Evolutionary conservation across 2,329 filamentous ascomycete genomes (phyloP), one percentile per base, ranked within the genome.

Genomic region (Cladosporium sp.): DNA sequence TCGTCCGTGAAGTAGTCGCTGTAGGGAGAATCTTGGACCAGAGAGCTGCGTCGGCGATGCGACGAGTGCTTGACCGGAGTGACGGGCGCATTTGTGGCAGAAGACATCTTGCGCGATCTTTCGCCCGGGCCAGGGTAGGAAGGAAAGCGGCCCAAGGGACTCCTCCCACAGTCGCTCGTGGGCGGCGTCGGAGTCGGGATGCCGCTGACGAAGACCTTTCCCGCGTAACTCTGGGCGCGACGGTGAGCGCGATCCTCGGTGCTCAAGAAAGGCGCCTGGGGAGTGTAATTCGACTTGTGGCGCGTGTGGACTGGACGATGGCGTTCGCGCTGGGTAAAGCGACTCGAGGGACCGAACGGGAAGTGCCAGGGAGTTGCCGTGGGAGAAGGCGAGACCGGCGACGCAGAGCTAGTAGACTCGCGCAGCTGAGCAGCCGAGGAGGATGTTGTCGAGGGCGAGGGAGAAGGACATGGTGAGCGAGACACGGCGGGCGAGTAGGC

Each of bases 1-100:
- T 68, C 61, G 47, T 70, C 67, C 45, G 67, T 69, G 59, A 69
- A 69, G 56, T 71, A 71, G 57, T 72, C 69, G 51, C 63, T 67
- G 56, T 69, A 70, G 2, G 69, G 69, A 42, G 69, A 71, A 48
- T 68, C 62, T 24, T 62, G 61, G 36, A 60, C 50, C 3, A 60
- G 55, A 44, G 53, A 61, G 50, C 34, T 56, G 32, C 47, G 36
- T 20, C 56, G 56, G n/a, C 51, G 50, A 36, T 48, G 45, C 17
- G 37, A 20, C 17, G 27, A 27, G 6, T 18, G n/a, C 49, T 59
- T 62, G 17, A 58, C 56, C 8, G 61, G 63, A 27, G 62, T 63
- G 41, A 55, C 41, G 11, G 62, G 61, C 39, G 39, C 47, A 6
- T 45, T 43, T 42, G 50, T 54, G 51, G 47, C 51, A 51, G 44